Evolutionary conservation across 495 filamentous ascomycete species (phyloP), one percentile per base, ranked within the genome.

Genomic region (Monascus purpureus): DNA sequence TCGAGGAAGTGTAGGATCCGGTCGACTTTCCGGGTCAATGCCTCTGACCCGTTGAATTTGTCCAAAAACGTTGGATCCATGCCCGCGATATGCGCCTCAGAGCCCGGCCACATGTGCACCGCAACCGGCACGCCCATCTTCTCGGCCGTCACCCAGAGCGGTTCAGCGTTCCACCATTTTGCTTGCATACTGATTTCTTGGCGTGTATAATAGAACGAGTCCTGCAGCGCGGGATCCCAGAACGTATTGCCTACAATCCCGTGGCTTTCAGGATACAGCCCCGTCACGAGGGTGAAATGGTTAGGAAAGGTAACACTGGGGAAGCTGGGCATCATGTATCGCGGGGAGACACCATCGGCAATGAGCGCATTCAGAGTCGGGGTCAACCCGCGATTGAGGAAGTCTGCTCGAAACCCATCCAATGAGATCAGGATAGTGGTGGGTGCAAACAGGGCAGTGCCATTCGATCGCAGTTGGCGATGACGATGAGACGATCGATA

Each of bases 41-140:
- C 44, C 48, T 95, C 87, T 1, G 75, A 68, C 3, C 72, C 73
- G 40, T 95, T 93, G 50, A 64, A 97, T 38, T 73, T 75, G 52
- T 97, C 90, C 24, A 94, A 45, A 50, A 76, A 82, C 5, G 66
- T 72, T 1, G 84, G 83, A 26, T 84, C 76, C 19, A 72, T 54
- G 7, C 58, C 61, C 15, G 70, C 61, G 36, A 66, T 60, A 41
- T 82, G 75, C 1, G 83, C 85, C 53, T 96, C 92, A 13, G 79
- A 87, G 2, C 92, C 90, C 0, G 92, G 90, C 90, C 90, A 99
- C 90, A 99, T 99, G 49, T 96, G 92, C 17, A 96, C 75, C 11
- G 82, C 92, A 17, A 72, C 73, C 33, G 64, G 70, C 29, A 93
- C 59, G 4, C 75, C 75, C 32, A 75, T 70, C 20, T 75, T 73